These are phyloP conservation scores for Mallotus repandus DNA, from an alignment of 441 rosid genomes.

Conservation along the genomic window DNA sequence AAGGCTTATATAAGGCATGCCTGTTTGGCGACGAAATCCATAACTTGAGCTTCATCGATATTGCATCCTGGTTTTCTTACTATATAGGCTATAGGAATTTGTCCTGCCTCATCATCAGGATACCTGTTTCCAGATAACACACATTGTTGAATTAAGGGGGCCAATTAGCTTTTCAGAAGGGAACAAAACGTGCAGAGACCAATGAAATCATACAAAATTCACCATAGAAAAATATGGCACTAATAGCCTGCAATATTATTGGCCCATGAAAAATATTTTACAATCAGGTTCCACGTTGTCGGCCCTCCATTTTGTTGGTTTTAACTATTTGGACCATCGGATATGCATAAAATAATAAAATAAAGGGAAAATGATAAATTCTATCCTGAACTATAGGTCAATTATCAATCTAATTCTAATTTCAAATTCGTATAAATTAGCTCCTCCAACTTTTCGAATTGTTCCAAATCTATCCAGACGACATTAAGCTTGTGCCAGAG, in stretches of 20 bases:
- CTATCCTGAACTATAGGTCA: too few species aligned
- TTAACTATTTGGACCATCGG: neutral
- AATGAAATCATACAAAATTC: neutral
- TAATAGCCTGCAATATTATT: neutral
- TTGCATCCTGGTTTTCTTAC: slow-evolving; percentile 75
- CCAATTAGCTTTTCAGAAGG: neutral
- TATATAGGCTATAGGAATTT: slow-evolving; percentile 89
- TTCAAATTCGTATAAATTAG: too few species aligned
- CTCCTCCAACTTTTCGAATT: too few species aligned
- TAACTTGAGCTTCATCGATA: slow-evolving; percentile 52
- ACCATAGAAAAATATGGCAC: neutral
- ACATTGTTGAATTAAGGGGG: neutral
- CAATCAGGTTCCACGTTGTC: neutral
- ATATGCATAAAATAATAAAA: too few species aligned
- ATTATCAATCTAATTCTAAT: too few species aligned
- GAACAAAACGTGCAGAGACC: neutral
- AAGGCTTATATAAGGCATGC: slow-evolving; percentile 26
- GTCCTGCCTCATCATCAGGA: slow-evolving; percentile 89
- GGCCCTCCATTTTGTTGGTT: neutral
- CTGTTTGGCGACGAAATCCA: slow-evolving; percentile 76
- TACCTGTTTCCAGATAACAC: slow-evolving; percentile 41
- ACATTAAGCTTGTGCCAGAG: too few species aligned
- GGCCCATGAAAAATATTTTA: neutral
- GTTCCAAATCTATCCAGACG: too few species aligned
- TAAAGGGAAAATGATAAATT: too few species aligned